These are phyloP conservation scores for Isoetes taiwanensis DNA, from an alignment of 75 land plant species.

Conservation along the genomic window DNA sequence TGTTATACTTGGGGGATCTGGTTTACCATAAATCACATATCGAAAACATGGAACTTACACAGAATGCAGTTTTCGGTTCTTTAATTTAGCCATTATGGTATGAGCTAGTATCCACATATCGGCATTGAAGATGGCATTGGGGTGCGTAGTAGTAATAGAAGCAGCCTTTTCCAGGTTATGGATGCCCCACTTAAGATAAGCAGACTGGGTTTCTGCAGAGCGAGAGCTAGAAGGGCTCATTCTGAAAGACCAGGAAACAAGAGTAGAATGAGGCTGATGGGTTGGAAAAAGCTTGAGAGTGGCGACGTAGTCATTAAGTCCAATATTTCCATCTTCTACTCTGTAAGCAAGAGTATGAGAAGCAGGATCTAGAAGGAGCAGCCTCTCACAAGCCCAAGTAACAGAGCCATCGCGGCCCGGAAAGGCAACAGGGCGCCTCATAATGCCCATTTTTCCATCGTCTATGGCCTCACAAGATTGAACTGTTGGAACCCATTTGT, in stretches of 20 bases:
- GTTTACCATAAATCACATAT: too few relatives aligned
- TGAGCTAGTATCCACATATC: too few relatives aligned
- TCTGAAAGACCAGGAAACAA: not conserved
- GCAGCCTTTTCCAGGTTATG: slow-evolving; percentile 3
- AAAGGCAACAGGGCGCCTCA: not conserved
- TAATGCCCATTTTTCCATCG: too few relatives aligned
- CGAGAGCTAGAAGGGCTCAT: not conserved
- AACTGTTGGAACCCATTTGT: not conserved
- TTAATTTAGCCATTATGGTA: too few relatives aligned
- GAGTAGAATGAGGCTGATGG: not conserved
- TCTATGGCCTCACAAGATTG: not conserved
- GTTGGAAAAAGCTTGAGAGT: not conserved
- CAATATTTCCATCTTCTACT: not conserved
- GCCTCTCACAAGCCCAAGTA: not conserved
- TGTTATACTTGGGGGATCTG: too few relatives aligned
- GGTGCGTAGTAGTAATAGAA: too few relatives aligned
- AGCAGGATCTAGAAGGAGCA: not conserved
- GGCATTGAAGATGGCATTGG: too few relatives aligned
- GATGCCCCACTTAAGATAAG: not conserved
- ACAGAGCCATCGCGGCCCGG: not conserved
- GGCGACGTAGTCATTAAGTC: slow-evolving; percentile 1
- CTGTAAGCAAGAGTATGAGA: not conserved
- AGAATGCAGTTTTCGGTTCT: too few relatives aligned
- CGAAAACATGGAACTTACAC: too few relatives aligned
- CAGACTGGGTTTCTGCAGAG: not conserved